Evolutionary conservation across 352 stramenopile species (phyloP), one percentile per base, ranked within the genome.

Genomic region (Phytophthora cactorum): DNA sequence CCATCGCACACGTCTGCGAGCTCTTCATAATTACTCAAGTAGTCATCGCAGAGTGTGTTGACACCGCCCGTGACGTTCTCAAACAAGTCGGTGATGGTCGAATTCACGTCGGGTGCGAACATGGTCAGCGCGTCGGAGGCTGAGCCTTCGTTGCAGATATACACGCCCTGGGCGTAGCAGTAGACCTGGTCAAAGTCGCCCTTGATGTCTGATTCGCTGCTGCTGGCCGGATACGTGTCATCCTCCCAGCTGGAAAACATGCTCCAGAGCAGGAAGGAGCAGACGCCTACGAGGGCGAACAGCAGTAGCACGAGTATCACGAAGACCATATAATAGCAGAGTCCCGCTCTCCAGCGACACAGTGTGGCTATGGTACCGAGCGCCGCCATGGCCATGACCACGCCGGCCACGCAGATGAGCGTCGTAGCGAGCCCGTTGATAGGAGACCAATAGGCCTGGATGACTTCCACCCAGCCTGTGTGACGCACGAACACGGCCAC

Each of bases 141-240:
- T 3, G 67, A 78, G 25, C 72, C 79, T 62, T 80, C 61, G 50
- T 90, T 89, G 65, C 84, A 91, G 27, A 92, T 79, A 59, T 89
- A 86, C 8, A 77, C 82, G 52, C 81, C 82, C 65, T 92, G 81
- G 15, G 84, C 72, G 51, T 90, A 88, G 75, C 84, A 92, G 63
- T 89, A 92, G 38, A 83, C 73, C 47, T 83, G 54, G 62, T 93
- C 79, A 25, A 93, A 90, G 54, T 82, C 63, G 4, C 29, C 44
- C 65, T 86, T 88, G 72, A 90, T 47, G 27, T 62, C 59, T 3
- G 65, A 25, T 29, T 90, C 81, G 11, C 74, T 67, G 27, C 60
- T 55, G 45, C 72, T 76, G 38, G 76, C 75, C 17, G 84, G 84
- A 51, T 84, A 92, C 9, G 54, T 27, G 17, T 78, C 60, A 47